phyloP scores from a whole-genome alignment of 768 basidiomycete genomes.

The Hygrocybe punicea region DNA sequence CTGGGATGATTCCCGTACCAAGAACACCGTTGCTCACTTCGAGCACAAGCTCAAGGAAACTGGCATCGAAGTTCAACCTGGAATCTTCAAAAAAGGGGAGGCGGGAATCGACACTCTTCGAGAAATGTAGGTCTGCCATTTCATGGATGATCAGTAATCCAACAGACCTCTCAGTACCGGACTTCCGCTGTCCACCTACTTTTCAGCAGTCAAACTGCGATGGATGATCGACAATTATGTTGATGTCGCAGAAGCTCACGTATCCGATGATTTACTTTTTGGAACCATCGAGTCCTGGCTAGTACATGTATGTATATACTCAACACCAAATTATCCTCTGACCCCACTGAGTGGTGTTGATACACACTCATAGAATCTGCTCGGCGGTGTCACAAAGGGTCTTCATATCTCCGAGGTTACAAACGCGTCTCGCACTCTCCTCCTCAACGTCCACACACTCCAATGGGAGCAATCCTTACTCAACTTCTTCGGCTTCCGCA shows the following conservation, averaged over 20 bases:
- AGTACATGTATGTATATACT: conserved; percentile 61
- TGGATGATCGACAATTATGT: conserved; percentile 94
- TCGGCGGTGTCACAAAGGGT: conserved; percentile 67
- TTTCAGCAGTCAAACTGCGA: conserved; percentile 91
- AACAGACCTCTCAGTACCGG: conserved; percentile 60
- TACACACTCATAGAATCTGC: conserved; percentile 56
- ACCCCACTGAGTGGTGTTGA: background rate
- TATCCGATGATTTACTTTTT: conserved; percentile 76
- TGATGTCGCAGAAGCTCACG: conserved; percentile 74
- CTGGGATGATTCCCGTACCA: conserved; percentile 95
- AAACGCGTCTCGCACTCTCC: conserved; percentile 94
- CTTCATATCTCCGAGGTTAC: conserved; percentile 89
- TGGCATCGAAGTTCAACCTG: conserved; percentile 70
- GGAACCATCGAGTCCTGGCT: conserved; percentile 99
- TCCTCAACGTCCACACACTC: conserved; percentile 78
- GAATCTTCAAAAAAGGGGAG: conserved; percentile 65
- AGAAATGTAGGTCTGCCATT: conserved; percentile 51
- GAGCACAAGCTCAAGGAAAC: conserved; percentile 65
- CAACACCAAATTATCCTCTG: background rate
- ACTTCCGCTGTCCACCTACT: conserved; percentile 94
- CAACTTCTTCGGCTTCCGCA: conserved; percentile 79
- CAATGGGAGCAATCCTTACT: conserved; percentile 81
- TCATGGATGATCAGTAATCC: conserved; percentile 12
- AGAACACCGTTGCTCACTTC: conserved; percentile 76
- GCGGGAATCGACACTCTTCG: conserved; percentile 65